A percentile compares a stretch with the other conserved stretches of the same genome.
phyloP scores from a whole-genome alignment of 2,329 filamentous ascomycete species.

The Cladosporium austrohemisphaericum region DNA sequence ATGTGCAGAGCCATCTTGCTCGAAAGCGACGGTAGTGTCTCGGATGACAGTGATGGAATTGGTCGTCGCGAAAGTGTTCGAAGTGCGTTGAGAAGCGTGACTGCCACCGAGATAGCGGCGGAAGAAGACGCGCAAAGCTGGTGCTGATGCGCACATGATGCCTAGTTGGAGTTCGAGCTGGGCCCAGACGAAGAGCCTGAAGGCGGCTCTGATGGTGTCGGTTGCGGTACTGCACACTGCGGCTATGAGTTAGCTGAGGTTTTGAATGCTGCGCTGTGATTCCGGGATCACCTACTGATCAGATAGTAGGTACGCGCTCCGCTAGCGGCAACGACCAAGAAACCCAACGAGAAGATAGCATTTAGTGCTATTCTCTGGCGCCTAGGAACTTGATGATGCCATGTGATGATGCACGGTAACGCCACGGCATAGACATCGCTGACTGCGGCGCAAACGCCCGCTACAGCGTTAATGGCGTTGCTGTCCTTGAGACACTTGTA shows the following conservation, averaged over 20 bases:
- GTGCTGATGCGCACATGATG: constrained; percentile 28
- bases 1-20: background rate
- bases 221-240: constrained; percentile 20
- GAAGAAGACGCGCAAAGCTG: constrained; percentile 27
- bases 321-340: constrained; percentile 39
- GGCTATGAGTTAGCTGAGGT: background rate
- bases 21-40: constrained; percentile 4
- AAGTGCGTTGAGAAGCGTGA: background rate
- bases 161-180: constrained; percentile 27
- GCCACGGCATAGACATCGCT: constrained; percentile 41
- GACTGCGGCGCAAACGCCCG: constrained; percentile 37
- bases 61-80: background rate
- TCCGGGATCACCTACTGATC: constrained; percentile 21
- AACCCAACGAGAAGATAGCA: constrained; percentile 42
- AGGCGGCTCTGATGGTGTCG: constrained; percentile 23
- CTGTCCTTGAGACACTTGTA: constrained; percentile 37
- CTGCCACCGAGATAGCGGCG: constrained; percentile 17
- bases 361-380: constrained; percentile 45
- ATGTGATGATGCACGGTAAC: constrained; percentile 44
- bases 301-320: constrained; percentile 39
- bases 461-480: constrained; percentile 36
- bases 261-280: background rate
- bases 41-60: constrained; percentile 10
- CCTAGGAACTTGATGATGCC: constrained; percentile 41
- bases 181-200: constrained; percentile 27